Evolutionary conservation across 345 rosid species (phyloP).

Genomic region (Adansonia digitata): DNA sequence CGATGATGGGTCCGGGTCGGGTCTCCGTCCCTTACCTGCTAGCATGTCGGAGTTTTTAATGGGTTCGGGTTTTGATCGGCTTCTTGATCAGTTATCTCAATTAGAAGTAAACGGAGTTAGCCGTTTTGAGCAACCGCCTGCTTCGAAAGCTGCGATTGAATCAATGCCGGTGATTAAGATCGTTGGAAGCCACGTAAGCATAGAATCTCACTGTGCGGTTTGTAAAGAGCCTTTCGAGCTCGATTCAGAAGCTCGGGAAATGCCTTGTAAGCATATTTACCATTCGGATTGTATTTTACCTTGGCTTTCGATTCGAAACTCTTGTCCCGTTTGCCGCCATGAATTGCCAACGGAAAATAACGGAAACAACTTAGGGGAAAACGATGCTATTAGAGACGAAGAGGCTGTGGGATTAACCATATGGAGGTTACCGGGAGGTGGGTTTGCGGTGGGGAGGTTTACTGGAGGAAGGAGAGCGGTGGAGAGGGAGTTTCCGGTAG

Average conservation of each 20-base stretch:
- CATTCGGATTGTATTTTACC: conserved; percentile 55
- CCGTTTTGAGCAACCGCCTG: conserved; percentile 47
- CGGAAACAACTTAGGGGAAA: conserved; percentile 8
- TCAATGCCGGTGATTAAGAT: conserved; percentile 52
- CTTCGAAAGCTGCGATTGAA: conserved; percentile 53
- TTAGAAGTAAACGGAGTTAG: conserved; percentile 40
- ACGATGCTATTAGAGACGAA: conserved; percentile 22
- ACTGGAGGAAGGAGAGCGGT: conserved; percentile 39
- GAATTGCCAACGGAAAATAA: conserved; percentile 36
- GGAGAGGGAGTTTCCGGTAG: conserved; percentile 47
- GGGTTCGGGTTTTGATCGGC: conserved; percentile 70
- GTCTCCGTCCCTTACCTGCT: conserved; percentile 53
- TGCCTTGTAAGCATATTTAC: conserved; percentile 61
- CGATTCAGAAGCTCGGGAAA: conserved; percentile 44
- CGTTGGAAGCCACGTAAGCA: conserved; percentile 23
- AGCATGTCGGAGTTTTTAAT: conserved; percentile 66
- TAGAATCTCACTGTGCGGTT: conserved; percentile 51
- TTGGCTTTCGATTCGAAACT: conserved; percentile 46
- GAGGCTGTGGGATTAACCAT: conserved; percentile 46
- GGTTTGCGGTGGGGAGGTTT: conserved; percentile 57
- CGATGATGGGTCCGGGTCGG: conserved; percentile 55
- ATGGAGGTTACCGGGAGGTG: conserved; percentile 63
- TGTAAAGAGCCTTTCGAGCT: conserved; percentile 52
- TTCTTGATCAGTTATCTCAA: conserved; percentile 59
- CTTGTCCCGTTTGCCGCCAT: conserved; percentile 58